Percentiles rank a stretch among this genome's conserved stretches.
phyloP scores from a whole-genome alignment of 768 basidiomycete genomes.

The Lentinula lateritia region DNA sequence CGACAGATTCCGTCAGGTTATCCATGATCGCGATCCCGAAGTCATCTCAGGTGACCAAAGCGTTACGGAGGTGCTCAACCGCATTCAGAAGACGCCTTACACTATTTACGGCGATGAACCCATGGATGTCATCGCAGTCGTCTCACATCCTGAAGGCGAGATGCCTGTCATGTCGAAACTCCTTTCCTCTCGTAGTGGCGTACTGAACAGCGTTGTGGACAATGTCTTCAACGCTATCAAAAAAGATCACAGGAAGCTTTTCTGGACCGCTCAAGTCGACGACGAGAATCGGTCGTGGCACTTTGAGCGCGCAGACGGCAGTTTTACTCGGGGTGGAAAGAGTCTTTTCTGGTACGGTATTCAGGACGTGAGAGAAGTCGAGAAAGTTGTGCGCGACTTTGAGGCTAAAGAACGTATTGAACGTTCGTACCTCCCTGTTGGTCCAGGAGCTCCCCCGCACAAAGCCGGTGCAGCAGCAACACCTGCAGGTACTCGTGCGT shows the following conservation, averaged over 20 bases:
- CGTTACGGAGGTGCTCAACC: conserved; percentile 81
- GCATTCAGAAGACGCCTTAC: conserved; percentile 77
- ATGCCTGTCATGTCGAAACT: conserved; percentile 90
- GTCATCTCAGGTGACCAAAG: conserved; percentile 78
- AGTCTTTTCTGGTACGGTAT: conserved; percentile 98
- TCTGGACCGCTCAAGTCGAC: conserved; percentile 97
- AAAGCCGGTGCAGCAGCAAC: conserved; percentile 21
- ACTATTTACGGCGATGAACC: conserved; percentile 99
- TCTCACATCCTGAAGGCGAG: conserved; percentile 87
- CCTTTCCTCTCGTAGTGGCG: conserved; percentile 78
- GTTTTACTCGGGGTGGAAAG: conserved; percentile 91
- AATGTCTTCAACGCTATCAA: conserved; percentile 97
- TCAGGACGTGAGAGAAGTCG: conserved; percentile 86
- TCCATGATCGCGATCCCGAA: conserved; percentile 94
- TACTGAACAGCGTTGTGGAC: conserved; percentile 93
- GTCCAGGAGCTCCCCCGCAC: conserved; percentile 60
- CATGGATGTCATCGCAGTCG: conserved; percentile 90
- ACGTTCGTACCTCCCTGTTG: conserved; percentile 86
- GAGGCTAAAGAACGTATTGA: conserved; percentile 81
- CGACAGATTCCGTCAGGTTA: conserved; percentile 90
- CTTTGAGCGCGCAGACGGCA: conserved; percentile 96
- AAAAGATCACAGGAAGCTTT: conserved; percentile 88
- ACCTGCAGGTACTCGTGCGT: conserved; percentile 32
- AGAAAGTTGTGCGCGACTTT: conserved; percentile 70
- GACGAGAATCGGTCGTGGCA: conserved; percentile 99